Base-by-base conservation (phyloP, 1,284 basidiomycete genomes). In the Anthracocystis setariae region DNA sequence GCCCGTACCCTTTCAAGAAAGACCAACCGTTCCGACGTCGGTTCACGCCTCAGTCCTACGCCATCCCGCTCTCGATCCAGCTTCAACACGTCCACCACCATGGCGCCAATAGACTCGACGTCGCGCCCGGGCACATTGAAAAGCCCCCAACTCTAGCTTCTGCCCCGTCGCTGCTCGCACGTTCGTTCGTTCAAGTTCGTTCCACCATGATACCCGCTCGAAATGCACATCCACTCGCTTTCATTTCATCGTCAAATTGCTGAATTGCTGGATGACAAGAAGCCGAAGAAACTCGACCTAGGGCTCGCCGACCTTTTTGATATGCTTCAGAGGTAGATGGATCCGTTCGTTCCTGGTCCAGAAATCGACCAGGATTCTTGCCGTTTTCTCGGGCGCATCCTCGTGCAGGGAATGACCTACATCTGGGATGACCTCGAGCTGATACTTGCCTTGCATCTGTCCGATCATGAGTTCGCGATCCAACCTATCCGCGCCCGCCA, bases 401-500 rank as follows among this genome's bases (percentile, higher is more conserved):
- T 97, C 94, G 55, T 98, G 95, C 42, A 98, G 83, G 85, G 95
- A 91, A 81, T 98, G 95, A 0, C 95, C 95, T 0, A 93, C 92
- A 20, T 89, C 89, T 3, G 88, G 88, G 67, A 96, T 88, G 24
- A 98, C 93, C 21, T 89, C 89, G 76, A 97, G 87, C 84, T 98
- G 95, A 84, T 97, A 98, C 83, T 97, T 97, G 58, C 78, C 80
- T 64, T 84, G 84, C 95, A 98, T 98, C 84, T 98, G 95, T 0
- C 94, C 96, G 47, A 98, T 94, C 91, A 96, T 97, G 39, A 98
- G 87, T 71, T 92, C 90, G 73, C 89, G 91, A 82, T 98, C 96
- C 2, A 98, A 87, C 8, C 94, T 86, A 77, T 98, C 95, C 9
- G 94, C 90, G 0, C 94, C 94, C 0, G 96, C 95, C 12, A 98